These are phyloP conservation scores for Capsicum rhomboideum DNA, from an alignment of 257 asterid genomes.

Conservation along the genomic window DNA sequence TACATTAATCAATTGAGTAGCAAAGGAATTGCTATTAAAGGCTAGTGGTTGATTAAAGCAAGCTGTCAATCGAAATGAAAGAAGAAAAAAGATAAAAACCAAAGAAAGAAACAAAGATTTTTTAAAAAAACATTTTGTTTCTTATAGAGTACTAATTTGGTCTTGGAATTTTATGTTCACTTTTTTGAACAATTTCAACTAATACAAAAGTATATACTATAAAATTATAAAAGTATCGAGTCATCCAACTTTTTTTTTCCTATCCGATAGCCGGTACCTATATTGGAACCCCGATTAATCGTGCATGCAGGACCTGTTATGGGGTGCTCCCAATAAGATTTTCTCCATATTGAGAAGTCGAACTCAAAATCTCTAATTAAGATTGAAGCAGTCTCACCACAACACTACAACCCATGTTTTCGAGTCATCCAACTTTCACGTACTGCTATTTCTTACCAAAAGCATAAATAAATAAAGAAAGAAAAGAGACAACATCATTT, in stretches of 20 bases:
- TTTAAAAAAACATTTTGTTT: background rate
- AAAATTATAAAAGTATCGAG: background rate
- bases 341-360: too few species aligned
- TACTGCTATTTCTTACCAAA: conserved; percentile 2
- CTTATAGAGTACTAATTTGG: background rate
- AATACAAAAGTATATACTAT: background rate
- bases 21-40: background rate
- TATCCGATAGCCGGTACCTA: too few species aligned
- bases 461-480: background rate
- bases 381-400: too few species aligned
- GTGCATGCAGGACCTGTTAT: too few species aligned
- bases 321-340: too few species aligned
- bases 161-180: background rate
- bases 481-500: conserved; percentile 27
- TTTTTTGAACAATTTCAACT: background rate
- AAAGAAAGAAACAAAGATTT: background rate
- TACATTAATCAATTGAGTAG: too few species aligned
- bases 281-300: too few species aligned
- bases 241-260: too few species aligned
- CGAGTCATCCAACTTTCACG: too few species aligned
- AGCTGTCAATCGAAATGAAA: background rate
- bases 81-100: background rate
- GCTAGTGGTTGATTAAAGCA: background rate
- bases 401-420: too few species aligned
- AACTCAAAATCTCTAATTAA: too few species aligned